Base-by-base conservation (phyloP, 306 rosid species). In the Prunus armeniaca region DNA sequence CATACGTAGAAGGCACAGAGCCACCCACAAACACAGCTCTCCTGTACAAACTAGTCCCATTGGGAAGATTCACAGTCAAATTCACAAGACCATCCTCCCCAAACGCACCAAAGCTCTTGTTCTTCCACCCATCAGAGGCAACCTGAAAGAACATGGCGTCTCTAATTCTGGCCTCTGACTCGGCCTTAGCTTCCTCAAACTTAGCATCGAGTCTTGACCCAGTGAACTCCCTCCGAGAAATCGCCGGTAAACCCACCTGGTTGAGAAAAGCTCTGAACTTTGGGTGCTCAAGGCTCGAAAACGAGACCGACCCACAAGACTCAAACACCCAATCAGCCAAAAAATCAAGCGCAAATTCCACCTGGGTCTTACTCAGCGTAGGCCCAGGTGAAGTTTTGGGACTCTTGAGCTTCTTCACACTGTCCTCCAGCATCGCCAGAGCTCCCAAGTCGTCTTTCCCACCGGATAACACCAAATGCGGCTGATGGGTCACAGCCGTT, bases 111-210 rank as follows among this genome's bases (percentile, higher is more conserved):
- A 66, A 63, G 46, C 75, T 85, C 76, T 80, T 86, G 18, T 30
- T 47, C 54, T 86, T 92, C 98, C 98, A 94, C 27, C 98, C 98
- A 45, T 90, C 91, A 0, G 95, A 83, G 4, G 90, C 90, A 50
- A 94, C 81, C 75, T 94, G 98, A 79, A 90, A 94, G 81, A 94
- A 94, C 96, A 94, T 86, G 6, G 97, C 98, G 47, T 94, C 98
- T 43, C 95, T 66, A 51, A 94, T 90, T 76, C 92, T 76, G 25
- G 82, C 95, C 55, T 94, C 98, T 0, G 97, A 89, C 76, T 92
- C 98, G 5, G 82, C 86, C 76, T 86, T 91, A 0, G 84, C 95
- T 58, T 91, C 98, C 83, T 89, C 92, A 57, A 85, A 94, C 73
- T 80, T 89, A 0, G 79, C 61, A 60, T 91, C 91, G 79, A 94